Evolutionary conservation across 352 stramenopile genomes (phyloP), one percentile per base, ranked within the genome.

Genomic region (Phytophthora gonapodyides): DNA sequence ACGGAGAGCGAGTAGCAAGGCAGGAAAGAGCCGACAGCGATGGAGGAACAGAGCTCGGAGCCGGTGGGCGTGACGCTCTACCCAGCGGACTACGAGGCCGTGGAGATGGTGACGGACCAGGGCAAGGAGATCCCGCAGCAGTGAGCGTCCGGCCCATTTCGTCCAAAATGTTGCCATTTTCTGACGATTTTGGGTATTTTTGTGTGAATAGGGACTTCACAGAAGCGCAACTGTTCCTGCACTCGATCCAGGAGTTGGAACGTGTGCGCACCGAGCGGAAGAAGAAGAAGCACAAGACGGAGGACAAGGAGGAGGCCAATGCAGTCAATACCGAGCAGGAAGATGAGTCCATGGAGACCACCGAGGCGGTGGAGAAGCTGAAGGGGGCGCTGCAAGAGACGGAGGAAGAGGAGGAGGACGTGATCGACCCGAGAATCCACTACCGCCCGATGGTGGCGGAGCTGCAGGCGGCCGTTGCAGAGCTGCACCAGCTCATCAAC

Each of bases 401-500:
- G 5, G 68, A 75, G 1, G 62, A 74, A 9, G 64, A 85, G 8
- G 76, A 81, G 6, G 78, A 92, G 36, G 83, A 93, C 21, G 80
- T 94, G 56, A 94, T 96, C 30, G 87, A 96, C 41, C 87, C 87
- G 19, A 84, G 87, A 31, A 86, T 93, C 50, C 78, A 96, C 69
- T 96, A 96, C 58, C 80, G 77, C 1, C 84, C 87, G 8, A 93
- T 96, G 80, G 87, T 96, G 51, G 47, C 70, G 5, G 87, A 96
- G 64, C 76, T 96, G 2, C 87, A 96, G 57, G 78, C 75, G 0
- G 84, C 84, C 24, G 75, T 91, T 30, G 83, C 85, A 9, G 87
- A 94, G 46, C 69, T 94, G 27, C 83, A 94, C 52, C 84, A 96
- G 61, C 67, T 96, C 11, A 93, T 96, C 54, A 94, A 94, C 67